phyloP scores from a whole-genome alignment of 2,329 filamentous ascomycete genomes.

The Aureobasidium subglaciale region DNA sequence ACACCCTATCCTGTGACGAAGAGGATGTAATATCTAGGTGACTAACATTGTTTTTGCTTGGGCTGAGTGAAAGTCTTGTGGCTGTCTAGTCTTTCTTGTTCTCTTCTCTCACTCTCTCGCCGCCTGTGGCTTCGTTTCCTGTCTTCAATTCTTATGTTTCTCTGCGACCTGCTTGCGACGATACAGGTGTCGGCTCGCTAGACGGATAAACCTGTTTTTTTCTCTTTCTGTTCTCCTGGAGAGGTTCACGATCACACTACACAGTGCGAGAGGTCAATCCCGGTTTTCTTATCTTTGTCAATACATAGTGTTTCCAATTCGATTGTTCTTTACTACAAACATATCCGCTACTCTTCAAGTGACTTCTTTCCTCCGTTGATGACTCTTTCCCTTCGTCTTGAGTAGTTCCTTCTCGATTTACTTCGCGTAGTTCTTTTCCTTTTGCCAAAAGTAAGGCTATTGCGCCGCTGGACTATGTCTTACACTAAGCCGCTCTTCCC shows the following conservation, averaged over 20 bases:
- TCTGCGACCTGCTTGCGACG: neutral
- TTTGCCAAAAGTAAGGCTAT: too few relatives aligned
- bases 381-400: too few relatives aligned
- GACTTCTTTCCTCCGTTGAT: neutral
- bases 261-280: constrained; percentile 4
- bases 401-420: too few relatives aligned
- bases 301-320: constrained; percentile 9
- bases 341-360: too few relatives aligned
- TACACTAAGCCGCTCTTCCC: too few relatives aligned
- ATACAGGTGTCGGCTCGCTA: constrained; percentile 14
- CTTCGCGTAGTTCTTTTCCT: too few relatives aligned
- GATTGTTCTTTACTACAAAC: neutral
- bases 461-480: too few relatives aligned
- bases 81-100: neutral
- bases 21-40: neutral
- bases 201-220: constrained; percentile 6
- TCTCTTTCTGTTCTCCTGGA: constrained; percentile 10
- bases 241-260: constrained; percentile 5
- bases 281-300: neutral
- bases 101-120: constrained; percentile 3
- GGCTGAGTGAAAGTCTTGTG: constrained; percentile 12
- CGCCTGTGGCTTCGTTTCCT: neutral
- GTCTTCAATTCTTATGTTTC: neutral
- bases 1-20: neutral
- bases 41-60: constrained; percentile 11